Conservation (phyloP, 2,329 filamentous ascomycete genomes). For the Bipolaris sorokiniana region DNA sequence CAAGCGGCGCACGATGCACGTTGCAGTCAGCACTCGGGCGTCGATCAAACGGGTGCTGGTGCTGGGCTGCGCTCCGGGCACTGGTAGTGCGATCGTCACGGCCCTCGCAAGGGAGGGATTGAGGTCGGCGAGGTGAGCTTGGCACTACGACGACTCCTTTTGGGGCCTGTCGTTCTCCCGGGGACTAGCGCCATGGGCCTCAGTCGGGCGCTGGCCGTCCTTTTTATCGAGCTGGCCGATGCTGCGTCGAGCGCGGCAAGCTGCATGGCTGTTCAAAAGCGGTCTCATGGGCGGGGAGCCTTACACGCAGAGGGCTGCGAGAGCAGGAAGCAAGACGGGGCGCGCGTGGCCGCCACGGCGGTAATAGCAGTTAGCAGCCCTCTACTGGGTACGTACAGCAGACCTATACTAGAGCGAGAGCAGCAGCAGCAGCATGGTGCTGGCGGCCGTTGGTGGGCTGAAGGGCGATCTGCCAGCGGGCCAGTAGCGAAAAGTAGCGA, state of each 20-base stretch:
- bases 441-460: slow-evolving; percentile 27
- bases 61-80: slow-evolving; percentile 40
- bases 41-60: slow-evolving; percentile 51
- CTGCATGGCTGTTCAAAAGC: not conserved
- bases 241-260: slow-evolving; percentile 11
- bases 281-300: not conserved
- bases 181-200: slow-evolving; percentile 21
- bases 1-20: slow-evolving; percentile 40
- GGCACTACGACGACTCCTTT: slow-evolving; percentile 35
- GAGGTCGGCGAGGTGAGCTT: slow-evolving; percentile 48
- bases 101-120: slow-evolving; percentile 30
- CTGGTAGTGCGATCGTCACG: slow-evolving; percentile 43
- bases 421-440: not conserved
- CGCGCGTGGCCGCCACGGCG: not conserved
- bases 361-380: not conserved
- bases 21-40: slow-evolving; percentile 39
- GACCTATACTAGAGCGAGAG: not conserved
- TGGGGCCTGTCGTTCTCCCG: slow-evolving; percentile 34
- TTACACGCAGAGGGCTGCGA: not conserved
- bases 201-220: slow-evolving; percentile 10
- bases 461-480: slow-evolving; percentile 26
- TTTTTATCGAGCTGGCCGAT: slow-evolving; percentile 12
- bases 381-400: too few species aligned
- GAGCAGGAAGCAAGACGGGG: not conserved
- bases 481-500: slow-evolving; percentile 23